Evolutionary conservation across 2,329 filamentous ascomycete genomes (phyloP).

Genomic region (Trichoderma arundinaceum): DNA sequence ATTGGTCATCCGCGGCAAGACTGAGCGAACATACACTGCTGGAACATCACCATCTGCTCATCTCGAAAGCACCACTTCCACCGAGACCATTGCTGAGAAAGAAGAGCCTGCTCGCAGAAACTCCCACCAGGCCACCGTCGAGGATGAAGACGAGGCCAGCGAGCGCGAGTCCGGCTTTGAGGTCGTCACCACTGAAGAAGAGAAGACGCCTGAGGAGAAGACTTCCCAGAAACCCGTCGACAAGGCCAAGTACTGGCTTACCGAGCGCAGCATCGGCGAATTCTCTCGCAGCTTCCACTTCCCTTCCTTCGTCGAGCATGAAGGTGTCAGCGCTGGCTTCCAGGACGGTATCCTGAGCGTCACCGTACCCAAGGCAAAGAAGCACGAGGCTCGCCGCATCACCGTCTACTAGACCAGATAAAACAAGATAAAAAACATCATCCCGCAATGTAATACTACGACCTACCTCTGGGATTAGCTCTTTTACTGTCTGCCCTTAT

Average conservation of each 20-base stretch:
- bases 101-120: conserved; percentile 44
- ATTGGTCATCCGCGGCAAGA: conserved; percentile 70
- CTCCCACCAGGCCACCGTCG: conserved; percentile 66
- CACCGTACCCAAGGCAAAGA: conserved; percentile 69
- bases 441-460: neutral
- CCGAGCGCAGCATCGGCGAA: conserved; percentile 68
- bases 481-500: conserved; percentile 7
- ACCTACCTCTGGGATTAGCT: conserved; percentile 10
- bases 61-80: conserved; percentile 51
- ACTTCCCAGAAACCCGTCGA: conserved; percentile 44
- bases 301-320: conserved; percentile 66
- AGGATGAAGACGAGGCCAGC: conserved; percentile 59
- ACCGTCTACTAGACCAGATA: conserved; percentile 52
- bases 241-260: conserved; percentile 71
- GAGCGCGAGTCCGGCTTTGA: conserved; percentile 40
- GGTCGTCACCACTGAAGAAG: conserved; percentile 36
- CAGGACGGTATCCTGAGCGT: conserved; percentile 70
- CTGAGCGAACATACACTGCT: conserved; percentile 67
- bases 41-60: conserved; percentile 56
- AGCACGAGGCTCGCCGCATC: conserved; percentile 62
- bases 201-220: conserved; percentile 36
- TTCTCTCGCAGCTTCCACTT: conserved; percentile 74
- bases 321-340: conserved; percentile 65
- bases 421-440: neutral
- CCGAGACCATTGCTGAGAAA: conserved; percentile 50